Conservation (phyloP, 768 basidiomycete species). For the Tephrocybe sp. region DNA sequence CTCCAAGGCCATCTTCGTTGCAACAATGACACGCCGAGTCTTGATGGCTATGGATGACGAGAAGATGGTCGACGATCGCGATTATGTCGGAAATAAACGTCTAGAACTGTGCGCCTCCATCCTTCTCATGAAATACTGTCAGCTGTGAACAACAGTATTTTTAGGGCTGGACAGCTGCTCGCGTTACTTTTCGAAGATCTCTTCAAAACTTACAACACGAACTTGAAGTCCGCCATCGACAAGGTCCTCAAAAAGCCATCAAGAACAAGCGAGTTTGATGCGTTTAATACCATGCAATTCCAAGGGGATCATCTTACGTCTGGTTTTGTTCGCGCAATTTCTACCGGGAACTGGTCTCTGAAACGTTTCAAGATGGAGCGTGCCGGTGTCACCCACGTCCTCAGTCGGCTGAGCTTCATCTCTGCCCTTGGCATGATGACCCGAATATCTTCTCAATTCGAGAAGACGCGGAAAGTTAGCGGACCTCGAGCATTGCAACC, state of each 20-base stretch:
- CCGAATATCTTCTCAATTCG: conserved; percentile 96
- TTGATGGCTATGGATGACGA: conserved; percentile 96
- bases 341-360: conserved; percentile 98
- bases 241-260: conserved; percentile 97
- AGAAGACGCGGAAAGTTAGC: conserved; percentile 98
- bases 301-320: conserved; percentile 95
- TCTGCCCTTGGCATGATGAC: conserved; percentile 99
- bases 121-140: background rate
- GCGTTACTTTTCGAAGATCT: conserved; percentile 96
- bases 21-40: conserved; percentile 95
- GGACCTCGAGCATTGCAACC: conserved; percentile 97
- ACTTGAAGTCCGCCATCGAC: conserved; percentile 93
- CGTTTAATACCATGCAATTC: conserved; percentile 91
- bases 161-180: conserved; percentile 91
- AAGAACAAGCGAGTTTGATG: conserved; percentile 92
- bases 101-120: conserved; percentile 79
- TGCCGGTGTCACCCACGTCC: conserved; percentile 96
- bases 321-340: conserved; percentile 95
- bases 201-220: conserved; percentile 98
- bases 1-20: conserved; percentile 94
- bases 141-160: conserved; percentile 9
- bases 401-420: conserved; percentile 94
- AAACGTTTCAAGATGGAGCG: conserved; percentile 99
- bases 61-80: conserved; percentile 96
- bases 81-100: conserved; percentile 99